phyloP scores from a whole-genome alignment of 768 basidiomycete species.

The Clitopilus passeckerianus region DNA sequence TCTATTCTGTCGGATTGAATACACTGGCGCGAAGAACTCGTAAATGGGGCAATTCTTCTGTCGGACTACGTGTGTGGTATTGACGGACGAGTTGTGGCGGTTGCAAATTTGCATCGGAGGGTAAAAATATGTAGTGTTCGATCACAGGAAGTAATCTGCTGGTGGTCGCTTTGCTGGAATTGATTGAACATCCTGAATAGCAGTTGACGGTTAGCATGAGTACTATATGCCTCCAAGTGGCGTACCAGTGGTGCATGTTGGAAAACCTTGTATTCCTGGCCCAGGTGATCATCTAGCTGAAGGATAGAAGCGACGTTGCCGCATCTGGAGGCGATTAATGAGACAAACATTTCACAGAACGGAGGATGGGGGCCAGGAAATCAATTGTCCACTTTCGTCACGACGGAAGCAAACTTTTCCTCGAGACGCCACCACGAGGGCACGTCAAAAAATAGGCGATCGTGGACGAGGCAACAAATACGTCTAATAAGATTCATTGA shows the following conservation, averaged over 20 bases:
- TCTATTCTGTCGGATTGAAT: background rate
- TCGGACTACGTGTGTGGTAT: background rate
- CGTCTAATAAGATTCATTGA: conserved; percentile 1
- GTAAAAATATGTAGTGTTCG: background rate
- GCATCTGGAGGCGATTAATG: conserved; percentile 47
- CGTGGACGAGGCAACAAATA: conserved; percentile 4
- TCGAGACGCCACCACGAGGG: background rate
- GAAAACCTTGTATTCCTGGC: conserved; percentile 96
- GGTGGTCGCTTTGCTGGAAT: conserved; percentile 82
- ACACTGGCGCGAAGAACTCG: background rate
- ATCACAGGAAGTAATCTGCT: conserved; percentile 79
- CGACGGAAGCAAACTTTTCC: background rate
- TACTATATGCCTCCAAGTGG: conserved; percentile 8
- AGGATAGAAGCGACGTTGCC: conserved; percentile 96
- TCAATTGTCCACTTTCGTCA: background rate
- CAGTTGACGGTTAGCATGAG: background rate
- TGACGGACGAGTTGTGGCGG: background rate
- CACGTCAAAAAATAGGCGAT: background rate
- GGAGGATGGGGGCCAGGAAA: background rate
- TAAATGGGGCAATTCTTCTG: background rate
- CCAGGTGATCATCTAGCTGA: conserved; percentile 88
- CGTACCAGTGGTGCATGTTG: conserved; percentile 81
- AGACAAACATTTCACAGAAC: background rate
- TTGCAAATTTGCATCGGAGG: background rate
- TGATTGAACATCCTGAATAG: conserved; percentile 66